Percentiles rank a stretch among this genome's conserved stretches.
Conservation (phyloP, 805 yeast species). For the Metschnikowia dekortorum region DNA sequence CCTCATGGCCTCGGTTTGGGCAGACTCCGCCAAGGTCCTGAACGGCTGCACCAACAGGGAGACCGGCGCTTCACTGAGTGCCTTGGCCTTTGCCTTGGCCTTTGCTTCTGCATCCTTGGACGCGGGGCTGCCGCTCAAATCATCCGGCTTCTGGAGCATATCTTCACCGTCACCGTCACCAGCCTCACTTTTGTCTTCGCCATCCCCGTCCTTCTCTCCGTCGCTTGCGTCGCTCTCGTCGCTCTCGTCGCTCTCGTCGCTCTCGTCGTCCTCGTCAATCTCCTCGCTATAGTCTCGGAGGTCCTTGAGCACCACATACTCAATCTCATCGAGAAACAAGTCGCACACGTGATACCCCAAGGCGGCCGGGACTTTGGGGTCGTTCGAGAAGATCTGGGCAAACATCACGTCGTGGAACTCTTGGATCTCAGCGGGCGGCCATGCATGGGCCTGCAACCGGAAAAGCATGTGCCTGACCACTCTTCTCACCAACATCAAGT, state of each 20-base stretch:
- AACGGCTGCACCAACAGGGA: conserved; percentile 57
- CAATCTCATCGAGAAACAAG: conserved; percentile 80
- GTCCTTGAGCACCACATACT: conserved; percentile 52
- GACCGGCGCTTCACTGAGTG: conserved; percentile 49
- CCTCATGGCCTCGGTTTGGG: conserved; percentile 59
- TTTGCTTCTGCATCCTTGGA: conserved; percentile 18
- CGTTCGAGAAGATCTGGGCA: conserved; percentile 53
- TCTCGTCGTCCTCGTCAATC: conserved; percentile 27
- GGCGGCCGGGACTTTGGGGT: conserved; percentile 60
- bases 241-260: conserved; percentile 2
- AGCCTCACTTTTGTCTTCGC: conserved; percentile 34
- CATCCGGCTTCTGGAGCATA: background rate
- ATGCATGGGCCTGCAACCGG: conserved; percentile 48
- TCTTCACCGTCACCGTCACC: conserved; percentile 22
- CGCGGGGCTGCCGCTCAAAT: too few species aligned
- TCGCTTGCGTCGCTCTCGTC: background rate
- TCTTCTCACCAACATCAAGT: conserved; percentile 73
- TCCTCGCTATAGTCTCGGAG: conserved; percentile 38
- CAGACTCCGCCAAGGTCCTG: conserved; percentile 43
- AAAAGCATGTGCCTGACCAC: conserved; percentile 62
- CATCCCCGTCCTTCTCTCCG: conserved; percentile 9
- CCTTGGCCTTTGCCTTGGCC: conserved; percentile 23
- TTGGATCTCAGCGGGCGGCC: conserved; percentile 45
- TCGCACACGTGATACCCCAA: conserved; percentile 83
- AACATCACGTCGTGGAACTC: conserved; percentile 41